phyloP scores from a whole-genome alignment of 768 basidiomycete species.

The Russula lepida region DNA sequence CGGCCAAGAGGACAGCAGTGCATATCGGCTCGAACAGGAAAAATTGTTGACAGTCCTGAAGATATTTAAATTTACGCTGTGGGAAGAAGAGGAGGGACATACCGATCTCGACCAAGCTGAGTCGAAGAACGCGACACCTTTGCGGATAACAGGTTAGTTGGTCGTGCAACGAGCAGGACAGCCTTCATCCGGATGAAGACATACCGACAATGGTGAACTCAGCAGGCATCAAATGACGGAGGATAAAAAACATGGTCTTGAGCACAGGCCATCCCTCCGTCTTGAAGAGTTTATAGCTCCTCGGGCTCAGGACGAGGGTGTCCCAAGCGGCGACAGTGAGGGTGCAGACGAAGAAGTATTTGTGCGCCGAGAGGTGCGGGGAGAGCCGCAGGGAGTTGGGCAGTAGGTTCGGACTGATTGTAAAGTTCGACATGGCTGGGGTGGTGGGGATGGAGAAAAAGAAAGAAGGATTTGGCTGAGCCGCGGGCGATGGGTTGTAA shows the following conservation, averaged over 20 bases:
- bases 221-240: conserved; percentile 67
- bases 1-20: conserved; percentile 73
- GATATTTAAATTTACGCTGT: not conserved
- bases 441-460: not conserved
- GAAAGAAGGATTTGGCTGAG: no score
- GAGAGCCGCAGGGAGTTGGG: conserved; percentile 67
- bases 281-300: conserved; percentile 65
- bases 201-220: conserved; percentile 72
- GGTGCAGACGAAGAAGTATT: conserved; percentile 85
- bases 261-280: conserved; percentile 63
- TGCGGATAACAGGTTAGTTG: conserved; percentile 5
- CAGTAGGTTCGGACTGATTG: conserved; percentile 25
- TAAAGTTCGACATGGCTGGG: conserved; percentile 10
- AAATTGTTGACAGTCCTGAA: conserved; percentile 55
- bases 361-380: conserved; percentile 74
- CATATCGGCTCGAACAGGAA: conserved; percentile 83
- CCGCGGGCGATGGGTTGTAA: not conserved
- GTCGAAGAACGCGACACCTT: conserved; percentile 80
- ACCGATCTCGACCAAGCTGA: conserved; percentile 55
- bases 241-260: conserved; percentile 67
- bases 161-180: not conserved
- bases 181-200: conserved; percentile 22
- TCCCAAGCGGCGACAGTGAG: conserved; percentile 89
- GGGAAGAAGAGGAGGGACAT: conserved; percentile 19
- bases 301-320: conserved; percentile 72